Evolutionary conservation across 371 early-diverging fungal genomes (phyloP), one percentile per base, ranked within the genome.

Genomic region (Mortierella sp.): DNA sequence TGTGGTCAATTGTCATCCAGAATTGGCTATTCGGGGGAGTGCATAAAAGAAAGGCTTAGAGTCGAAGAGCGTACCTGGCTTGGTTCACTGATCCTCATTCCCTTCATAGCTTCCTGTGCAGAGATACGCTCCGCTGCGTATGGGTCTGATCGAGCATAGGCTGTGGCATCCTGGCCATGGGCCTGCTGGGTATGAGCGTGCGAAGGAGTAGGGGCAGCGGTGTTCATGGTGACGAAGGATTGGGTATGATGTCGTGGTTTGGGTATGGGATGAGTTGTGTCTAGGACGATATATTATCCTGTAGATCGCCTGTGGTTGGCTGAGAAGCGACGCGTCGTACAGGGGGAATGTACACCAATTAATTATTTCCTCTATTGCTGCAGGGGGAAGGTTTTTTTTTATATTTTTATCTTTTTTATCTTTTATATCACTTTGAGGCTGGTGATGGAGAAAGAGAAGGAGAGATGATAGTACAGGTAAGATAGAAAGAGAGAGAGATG

Each of bases 41-140:
- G 12, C 16, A 20, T 11, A 3, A 12, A 39, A 60, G 22, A 9
- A 60, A 37, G 20, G 12, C 8, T 37, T 37, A 5, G 61, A 60
- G 39, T 37, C 22, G 10, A 11, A 26, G 12, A 55, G 55, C 59
- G 54, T 72, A 80, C 75, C 71, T 80, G 75, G 8, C 68, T 57
- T 45, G 75, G 58, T 39, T 75, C 80, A 30, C 69, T 75, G 60
- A 80, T 80, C 52, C 75, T 63, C 75, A 80, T 75, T 58, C 62
- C 66, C 49, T 75, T 80, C 75, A 80, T 80, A 20, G 80, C 80
- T 20, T 80, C 80, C 26, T 80, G 80, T 28, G 80, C 80, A 62
- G 75, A 67, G 47, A 75, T 68, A 22, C 75, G 60, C 37, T 78
- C 79, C 10, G 71, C 40, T 0, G 64, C 62, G 43, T 68, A 69